Conservation (phyloP, 768 basidiomycete genomes). For the Grammothele lineata region DNA sequence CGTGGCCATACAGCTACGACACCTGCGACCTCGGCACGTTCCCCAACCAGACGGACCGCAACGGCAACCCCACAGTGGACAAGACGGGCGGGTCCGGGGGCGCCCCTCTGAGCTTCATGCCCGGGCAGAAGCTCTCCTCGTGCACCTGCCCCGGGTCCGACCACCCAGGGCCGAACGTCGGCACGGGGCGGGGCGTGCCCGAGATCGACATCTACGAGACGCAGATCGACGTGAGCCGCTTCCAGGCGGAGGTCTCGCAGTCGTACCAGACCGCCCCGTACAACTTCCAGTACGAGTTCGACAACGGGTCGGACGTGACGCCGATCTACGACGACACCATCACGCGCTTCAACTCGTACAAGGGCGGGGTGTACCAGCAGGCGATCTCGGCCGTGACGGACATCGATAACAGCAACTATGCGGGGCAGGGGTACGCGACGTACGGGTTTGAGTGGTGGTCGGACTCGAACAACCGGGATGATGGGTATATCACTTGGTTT, state of each 20-base stretch:
- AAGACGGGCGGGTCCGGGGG: slow-evolving; percentile 49
- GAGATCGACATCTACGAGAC: slow-evolving; percentile 94
- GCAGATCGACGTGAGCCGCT: slow-evolving; percentile 50
- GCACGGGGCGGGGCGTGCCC: slow-evolving; percentile 70
- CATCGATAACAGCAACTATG: slow-evolving; percentile 53
- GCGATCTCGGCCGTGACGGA: slow-evolving; percentile 63
- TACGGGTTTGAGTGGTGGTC: slow-evolving; percentile 84
- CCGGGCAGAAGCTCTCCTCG: slow-evolving; percentile 81
- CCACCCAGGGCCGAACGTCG: slow-evolving; percentile 79
- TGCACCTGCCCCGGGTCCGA: slow-evolving; percentile 86
- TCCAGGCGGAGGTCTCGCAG: slow-evolving; percentile 71
- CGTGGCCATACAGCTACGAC: slow-evolving; percentile 82
- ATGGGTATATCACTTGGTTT: slow-evolving; percentile 87
- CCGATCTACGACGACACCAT: slow-evolving; percentile 46
- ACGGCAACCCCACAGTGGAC: slow-evolving; percentile 55
- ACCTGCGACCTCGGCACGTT: slow-evolving; percentile 84
- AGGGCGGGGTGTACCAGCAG: slow-evolving; percentile 71
- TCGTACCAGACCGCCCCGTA: slow-evolving; percentile 79
- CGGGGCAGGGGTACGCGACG: slow-evolving; percentile 46
- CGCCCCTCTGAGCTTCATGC: slow-evolving; percentile 64
- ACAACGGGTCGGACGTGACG: slow-evolving; percentile 46
- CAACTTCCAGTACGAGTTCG: slow-evolving; percentile 62
- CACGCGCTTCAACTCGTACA: slow-evolving; percentile 63
- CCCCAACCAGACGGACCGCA: slow-evolving; percentile 67
- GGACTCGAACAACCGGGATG: slow-evolving; percentile 54